Base-by-base conservation (phyloP, 805 yeast genomes). In the Lipomyces spencermartinsiae region DNA sequence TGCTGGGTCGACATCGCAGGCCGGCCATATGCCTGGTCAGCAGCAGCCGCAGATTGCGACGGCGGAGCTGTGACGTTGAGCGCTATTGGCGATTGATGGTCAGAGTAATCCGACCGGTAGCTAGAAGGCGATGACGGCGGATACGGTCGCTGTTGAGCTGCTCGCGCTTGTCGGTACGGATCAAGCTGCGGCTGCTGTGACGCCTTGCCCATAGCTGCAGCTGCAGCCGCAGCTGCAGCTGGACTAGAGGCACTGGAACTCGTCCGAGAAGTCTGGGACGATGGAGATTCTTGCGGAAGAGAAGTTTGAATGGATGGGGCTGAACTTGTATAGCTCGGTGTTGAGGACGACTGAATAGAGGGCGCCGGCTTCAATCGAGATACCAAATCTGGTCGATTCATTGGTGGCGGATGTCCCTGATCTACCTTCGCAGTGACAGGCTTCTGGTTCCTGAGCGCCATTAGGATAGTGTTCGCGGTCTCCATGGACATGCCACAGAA, bases 401-500 rank as follows among this genome's bases (percentile, higher is more conserved):
- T 39, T n/a, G 62, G 43, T 25, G 62, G 57, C 2, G 58, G 59
- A 33, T 61, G 58, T 12, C 55, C 35, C 57, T 34, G 16, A n/a
- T 43, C 49, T 43, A 43, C n/a, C 49, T 43, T 43, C 8, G 49
- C 49, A 43, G 6, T n/a, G 14, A 25, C 62, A 61, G 10, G 71
- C 73, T 25, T 73, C 71, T 58, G 51, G 54, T 35, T 66, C 55
- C 60, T 39, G 65, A 69, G 93, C 9, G 97, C 92, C 65, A 85
- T 86, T 67, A 95, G 80, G 70, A 95, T 92, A 78, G 90, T 90
- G 76, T 92, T 93, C 2, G 98, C 98, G 85, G 90, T 91, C 76
- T 92, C 97, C 93, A 95, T 92, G 1, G 97, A 86, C 97, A 95
- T 94, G 66, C 99, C 99, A 83, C 99, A 95, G 78, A 95, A 92